Base-by-base conservation (phyloP, 768 basidiomycete species). In the Calocera cornea region DNA sequence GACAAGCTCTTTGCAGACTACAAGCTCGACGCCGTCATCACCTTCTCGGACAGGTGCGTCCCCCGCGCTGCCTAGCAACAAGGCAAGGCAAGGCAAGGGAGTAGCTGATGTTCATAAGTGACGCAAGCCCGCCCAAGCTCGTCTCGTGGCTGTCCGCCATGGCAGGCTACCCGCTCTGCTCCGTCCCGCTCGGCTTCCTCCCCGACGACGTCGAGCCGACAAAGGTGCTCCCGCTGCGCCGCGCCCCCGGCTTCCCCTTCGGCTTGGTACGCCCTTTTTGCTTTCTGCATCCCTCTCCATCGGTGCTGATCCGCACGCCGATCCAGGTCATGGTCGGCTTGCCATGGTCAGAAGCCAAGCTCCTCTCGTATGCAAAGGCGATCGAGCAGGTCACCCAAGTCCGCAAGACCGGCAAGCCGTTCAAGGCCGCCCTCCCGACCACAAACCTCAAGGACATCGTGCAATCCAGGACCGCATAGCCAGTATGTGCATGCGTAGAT, bases 381-480 rank as follows among this genome's bases (percentile, higher is more conserved):
- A 87, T 84, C 69, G 87, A 88, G 73, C 85, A 87, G 72, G 80
- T 78, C 69, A 87, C 87, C 2, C 78, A 83, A 66, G 81, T 80
- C 0, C 74, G 86, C 17, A 72, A 85, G 64, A 73, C 74, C 63
- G 77, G 82, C 69, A 78, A 73, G 72, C 85, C 85, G 1, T 83
- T 79, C 70, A 64, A 78, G 5, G 83, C 77, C 14, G 44, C 44
- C 19, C 7, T 47, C 3, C 86, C 84, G 1, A 82, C 75, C 72
- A 85, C 83, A 11, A 85, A 82, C 70, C 71, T 81, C 22, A 69
- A 33, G 19, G 77, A 81, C 64, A 75, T 81, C 16, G 38, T 78
- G 69, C 29, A 70, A 66, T 34, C 67, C 5, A 47, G 19, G 44
- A 24, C 5, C 7, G 5, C 66, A 1, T 69, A 69, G 44, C 7